A percentile compares a stretch with the other conserved stretches of the same genome.
phyloP scores from a whole-genome alignment of 2,329 filamentous ascomycete genomes.

The Thelonectria olida region DNA sequence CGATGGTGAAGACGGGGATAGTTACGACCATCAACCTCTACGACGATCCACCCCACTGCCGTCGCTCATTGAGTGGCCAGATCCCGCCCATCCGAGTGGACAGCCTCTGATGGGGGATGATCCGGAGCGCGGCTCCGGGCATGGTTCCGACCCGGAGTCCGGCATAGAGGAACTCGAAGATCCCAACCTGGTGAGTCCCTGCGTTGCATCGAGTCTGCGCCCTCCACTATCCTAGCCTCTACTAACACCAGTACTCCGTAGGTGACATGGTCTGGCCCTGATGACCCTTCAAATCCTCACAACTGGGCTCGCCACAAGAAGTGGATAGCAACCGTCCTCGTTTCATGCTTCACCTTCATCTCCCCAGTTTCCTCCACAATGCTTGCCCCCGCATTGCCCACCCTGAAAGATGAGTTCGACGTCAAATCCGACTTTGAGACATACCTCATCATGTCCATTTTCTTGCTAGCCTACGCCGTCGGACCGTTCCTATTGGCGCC shows the following conservation, averaged over 20 bases:
- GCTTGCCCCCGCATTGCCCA: conserved; percentile 58
- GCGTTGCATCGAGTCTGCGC: too few relatives aligned
- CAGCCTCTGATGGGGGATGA: neutral
- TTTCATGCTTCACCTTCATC: conserved; percentile 59
- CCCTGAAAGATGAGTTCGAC: conserved; percentile 55
- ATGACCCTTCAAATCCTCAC: conserved; percentile 68
- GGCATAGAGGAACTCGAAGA: too few relatives aligned
- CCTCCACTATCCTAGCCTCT: too few relatives aligned
- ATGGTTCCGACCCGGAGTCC: conserved; percentile 15
- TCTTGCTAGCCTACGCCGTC: conserved; percentile 65
- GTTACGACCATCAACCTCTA: too few relatives aligned
- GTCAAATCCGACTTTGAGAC: conserved; percentile 53
- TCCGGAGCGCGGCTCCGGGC: conserved; percentile 16
- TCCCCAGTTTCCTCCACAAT: conserved; percentile 63
- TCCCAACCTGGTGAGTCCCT: too few relatives aligned
- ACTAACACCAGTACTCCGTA: too few relatives aligned
- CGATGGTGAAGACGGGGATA: too few relatives aligned
- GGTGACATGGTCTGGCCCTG: conserved; percentile 55
- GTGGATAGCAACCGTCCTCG: conserved; percentile 47
- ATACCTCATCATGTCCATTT: conserved; percentile 66
- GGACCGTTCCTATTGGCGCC: conserved; percentile 57
- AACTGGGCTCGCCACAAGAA: conserved; percentile 63
- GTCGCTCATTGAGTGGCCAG: conserved; percentile 18
- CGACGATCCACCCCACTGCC: conserved; percentile 9
- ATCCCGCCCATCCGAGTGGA: neutral